Evolutionary conservation across 2,329 filamentous ascomycete species (phyloP).

Genomic region (Nakataea oryzae): DNA sequence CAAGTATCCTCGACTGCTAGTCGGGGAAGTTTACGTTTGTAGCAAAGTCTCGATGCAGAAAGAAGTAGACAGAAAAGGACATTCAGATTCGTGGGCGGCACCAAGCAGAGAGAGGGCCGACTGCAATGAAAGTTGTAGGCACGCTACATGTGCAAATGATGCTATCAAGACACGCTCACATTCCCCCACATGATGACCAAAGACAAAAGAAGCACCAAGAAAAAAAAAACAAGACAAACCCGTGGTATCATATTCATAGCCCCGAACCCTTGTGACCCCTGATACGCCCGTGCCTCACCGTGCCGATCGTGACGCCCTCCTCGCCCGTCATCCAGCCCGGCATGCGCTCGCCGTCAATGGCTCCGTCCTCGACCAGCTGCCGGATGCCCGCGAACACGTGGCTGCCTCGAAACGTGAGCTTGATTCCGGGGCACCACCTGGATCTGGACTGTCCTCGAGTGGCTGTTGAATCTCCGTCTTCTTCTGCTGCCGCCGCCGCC

Average conservation of each 20-base stretch:
- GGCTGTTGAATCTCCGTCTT: conserved; percentile 13
- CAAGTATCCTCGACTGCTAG: no score
- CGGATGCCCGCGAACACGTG: conserved; percentile 77
- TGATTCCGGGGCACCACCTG: conserved; percentile 46
- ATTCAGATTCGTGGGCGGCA: no score
- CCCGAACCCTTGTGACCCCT: conserved; percentile 46
- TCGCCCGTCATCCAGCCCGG: conserved; percentile 89
- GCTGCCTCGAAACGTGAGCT: conserved; percentile 60
- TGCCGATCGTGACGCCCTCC: conserved; percentile 65
- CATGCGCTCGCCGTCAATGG: conserved; percentile 68
- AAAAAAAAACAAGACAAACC: conserved; percentile 1
- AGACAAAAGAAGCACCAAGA: background rate
- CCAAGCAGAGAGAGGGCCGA: no score
- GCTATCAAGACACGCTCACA: background rate
- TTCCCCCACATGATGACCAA: background rate
- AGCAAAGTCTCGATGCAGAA: no score
- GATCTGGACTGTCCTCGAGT: conserved; percentile 2
- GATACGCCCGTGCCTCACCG: conserved; percentile 58
- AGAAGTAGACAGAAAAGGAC: no score
- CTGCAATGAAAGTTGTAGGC: background rate
- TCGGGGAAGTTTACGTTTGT: no score
- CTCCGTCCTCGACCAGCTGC: conserved; percentile 64
- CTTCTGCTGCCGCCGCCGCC: conserved; percentile 15
- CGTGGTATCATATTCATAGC: conserved; percentile 20
- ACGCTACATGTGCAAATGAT: background rate